These are phyloP conservation scores for Cutaneotrichosporon mucoides DNA, from an alignment of 1,284 basidiomycete genomes.

Conservation along the genomic window DNA sequence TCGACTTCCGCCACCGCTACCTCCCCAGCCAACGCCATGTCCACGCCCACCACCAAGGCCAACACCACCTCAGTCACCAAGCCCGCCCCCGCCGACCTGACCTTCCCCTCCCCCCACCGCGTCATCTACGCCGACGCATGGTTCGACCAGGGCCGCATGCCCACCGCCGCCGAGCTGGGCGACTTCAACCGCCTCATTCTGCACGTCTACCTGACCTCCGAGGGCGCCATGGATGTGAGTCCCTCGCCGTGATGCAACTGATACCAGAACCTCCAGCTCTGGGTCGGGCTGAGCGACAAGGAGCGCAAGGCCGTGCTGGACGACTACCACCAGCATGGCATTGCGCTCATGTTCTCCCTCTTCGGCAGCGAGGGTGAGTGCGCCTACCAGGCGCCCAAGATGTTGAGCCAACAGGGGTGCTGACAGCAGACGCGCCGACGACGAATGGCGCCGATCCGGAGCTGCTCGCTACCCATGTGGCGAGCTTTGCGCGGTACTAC, in stretches of 20 bases:
- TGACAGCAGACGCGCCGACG: too few relatives aligned
- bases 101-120: too few relatives aligned
- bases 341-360: too few relatives aligned
- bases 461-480: slow-evolving; percentile 21
- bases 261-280: slow-evolving; percentile 21
- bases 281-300: background rate
- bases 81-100: too few relatives aligned
- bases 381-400: too few relatives aligned
- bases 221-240: slow-evolving; percentile 25
- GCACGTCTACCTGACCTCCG: slow-evolving; percentile 38
- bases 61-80: too few relatives aligned
- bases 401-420: too few relatives aligned
- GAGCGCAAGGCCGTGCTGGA: slow-evolving; percentile 21
- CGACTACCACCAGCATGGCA: slow-evolving; percentile 36
- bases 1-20: too few relatives aligned
- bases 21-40: too few relatives aligned
- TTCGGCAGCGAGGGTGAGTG: too few relatives aligned
- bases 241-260: slow-evolving; percentile 1
- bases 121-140: background rate
- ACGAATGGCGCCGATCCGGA: background rate
- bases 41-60: too few relatives aligned
- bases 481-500: slow-evolving; percentile 17
- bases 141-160: background rate
- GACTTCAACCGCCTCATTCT: slow-evolving; percentile 51
- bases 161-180: slow-evolving; percentile 4